Evolutionary conservation across 176 grass and related monocot species (phyloP).

Genomic region (Saccharum spontaneum): DNA sequence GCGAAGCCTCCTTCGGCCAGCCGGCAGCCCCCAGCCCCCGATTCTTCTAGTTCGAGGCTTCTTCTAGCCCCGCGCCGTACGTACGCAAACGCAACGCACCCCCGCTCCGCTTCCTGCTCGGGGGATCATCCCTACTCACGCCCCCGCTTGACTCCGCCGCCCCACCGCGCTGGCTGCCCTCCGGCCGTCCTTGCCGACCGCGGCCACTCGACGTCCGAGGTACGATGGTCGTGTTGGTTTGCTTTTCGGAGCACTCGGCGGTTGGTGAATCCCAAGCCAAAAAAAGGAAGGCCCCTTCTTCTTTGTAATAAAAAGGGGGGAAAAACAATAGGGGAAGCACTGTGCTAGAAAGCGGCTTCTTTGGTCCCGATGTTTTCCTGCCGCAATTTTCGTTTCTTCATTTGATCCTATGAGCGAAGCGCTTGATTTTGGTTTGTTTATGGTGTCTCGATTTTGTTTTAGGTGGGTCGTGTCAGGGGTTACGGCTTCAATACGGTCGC

Average conservation of each 20-base stretch:
- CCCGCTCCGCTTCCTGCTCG: not conserved
- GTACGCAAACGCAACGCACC: not conserved
- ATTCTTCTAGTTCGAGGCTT: not conserved
- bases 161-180: not conserved
- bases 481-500: not conserved
- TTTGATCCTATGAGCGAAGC: not conserved
- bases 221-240: not conserved
- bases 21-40: too few species aligned
- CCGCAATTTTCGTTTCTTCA: not conserved
- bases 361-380: not conserved
- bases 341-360: not conserved
- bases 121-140: not conserved
- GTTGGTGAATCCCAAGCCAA: not conserved
- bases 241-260: not conserved
- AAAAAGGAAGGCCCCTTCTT: too few species aligned
- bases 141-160: not conserved
- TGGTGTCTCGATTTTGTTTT: not conserved
- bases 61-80: not conserved
- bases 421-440: not conserved
- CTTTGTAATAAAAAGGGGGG: not conserved
- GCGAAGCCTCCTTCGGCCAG: not conserved
- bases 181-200: not conserved
- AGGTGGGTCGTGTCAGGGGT: conserved; percentile 10
- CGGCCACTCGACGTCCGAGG: not conserved
- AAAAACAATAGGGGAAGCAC: not conserved